Evolutionary conservation across 1,284 basidiomycete species (phyloP).

Genomic region (Rugosomyces carneus): DNA sequence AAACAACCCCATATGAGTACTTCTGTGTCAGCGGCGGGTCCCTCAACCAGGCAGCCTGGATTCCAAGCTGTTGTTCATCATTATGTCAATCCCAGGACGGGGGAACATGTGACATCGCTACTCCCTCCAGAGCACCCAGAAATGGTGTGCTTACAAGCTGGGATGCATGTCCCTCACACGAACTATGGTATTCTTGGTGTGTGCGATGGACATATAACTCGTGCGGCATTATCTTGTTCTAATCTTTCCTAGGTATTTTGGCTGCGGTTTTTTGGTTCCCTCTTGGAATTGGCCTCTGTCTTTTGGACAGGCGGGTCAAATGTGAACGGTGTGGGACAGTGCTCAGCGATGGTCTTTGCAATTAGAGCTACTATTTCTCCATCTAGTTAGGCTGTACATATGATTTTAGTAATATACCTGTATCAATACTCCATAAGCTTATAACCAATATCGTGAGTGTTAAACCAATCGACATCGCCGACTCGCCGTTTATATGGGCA

Average conservation of each 20-base stretch:
- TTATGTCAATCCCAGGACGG: slow-evolving; percentile 39
- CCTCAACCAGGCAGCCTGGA: slow-evolving; percentile 25
- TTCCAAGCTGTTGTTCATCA: slow-evolving; percentile 32
- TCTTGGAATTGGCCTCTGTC: slow-evolving; percentile 64
- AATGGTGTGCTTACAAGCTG: slow-evolving; percentile 75
- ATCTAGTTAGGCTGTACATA: neutral
- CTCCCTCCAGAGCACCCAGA: slow-evolving; percentile 72
- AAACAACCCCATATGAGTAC: neutral
- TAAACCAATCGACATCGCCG: no score
- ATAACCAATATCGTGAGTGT: no score
- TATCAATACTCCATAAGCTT: no score
- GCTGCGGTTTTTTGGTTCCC: slow-evolving; percentile 82
- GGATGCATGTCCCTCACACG: slow-evolving; percentile 54
- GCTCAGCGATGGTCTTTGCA: slow-evolving; percentile 34
- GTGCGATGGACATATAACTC: slow-evolving; percentile 20
- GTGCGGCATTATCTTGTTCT: neutral
- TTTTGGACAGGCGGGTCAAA: slow-evolving; percentile 62
- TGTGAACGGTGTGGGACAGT: slow-evolving; percentile 51
- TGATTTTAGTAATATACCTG: neutral
- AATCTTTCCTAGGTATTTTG: slow-evolving; percentile 46
- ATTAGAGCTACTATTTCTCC: neutral
- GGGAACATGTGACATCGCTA: slow-evolving; percentile 35
- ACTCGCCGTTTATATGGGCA: no score
- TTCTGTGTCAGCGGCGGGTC: slow-evolving; percentile 15
- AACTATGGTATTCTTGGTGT: slow-evolving; percentile 63